A percentile compares a stretch with the other conserved stretches of the same genome.
Evolutionary conservation across 1,284 basidiomycete species (phyloP).

Genomic region (Heterobasidion parviporum): DNA sequence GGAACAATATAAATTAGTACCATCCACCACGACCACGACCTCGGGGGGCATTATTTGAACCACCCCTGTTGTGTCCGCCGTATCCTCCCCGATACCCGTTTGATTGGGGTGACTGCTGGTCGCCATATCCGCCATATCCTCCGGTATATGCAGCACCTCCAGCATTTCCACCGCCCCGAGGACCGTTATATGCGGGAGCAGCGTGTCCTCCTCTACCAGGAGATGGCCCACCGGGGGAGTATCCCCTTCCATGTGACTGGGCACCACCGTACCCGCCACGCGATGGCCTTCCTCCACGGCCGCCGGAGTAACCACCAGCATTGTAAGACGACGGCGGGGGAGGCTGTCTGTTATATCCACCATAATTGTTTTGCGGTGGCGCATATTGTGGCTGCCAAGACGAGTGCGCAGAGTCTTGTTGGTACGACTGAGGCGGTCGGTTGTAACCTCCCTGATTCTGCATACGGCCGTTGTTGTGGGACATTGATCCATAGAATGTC

Average conservation of each 20-base stretch:
- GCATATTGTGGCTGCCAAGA: constrained; percentile 11
- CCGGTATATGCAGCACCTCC: constrained; percentile 9
- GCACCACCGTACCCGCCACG: constrained; percentile 8
- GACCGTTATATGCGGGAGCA: neutral
- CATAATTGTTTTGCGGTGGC: constrained; percentile 11
- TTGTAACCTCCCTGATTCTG: constrained; percentile 3
- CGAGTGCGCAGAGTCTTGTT: constrained; percentile 5
- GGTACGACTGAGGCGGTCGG: constrained; percentile 1
- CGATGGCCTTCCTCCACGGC: constrained; percentile 8
- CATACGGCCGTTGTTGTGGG: constrained; percentile 16
- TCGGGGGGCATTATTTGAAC: constrained; percentile 13
- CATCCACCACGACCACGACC: constrained; percentile 33
- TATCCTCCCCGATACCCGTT: neutral
- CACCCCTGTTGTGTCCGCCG: constrained; percentile 9
- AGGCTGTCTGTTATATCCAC: constrained; percentile 18
- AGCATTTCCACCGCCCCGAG: neutral
- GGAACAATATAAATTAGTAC: constrained; percentile 19
- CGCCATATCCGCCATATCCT: constrained; percentile 11
- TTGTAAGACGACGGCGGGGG: constrained; percentile 11
- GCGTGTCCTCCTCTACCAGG: constrained; percentile 13
- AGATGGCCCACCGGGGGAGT: constrained; percentile 5
- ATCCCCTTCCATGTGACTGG: constrained; percentile 7
- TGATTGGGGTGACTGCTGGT: constrained; percentile 1
- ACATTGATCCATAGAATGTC: constrained; percentile 7
- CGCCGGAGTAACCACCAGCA: constrained; percentile 6